These are phyloP conservation scores for Coemansia sp. DNA, from an alignment of 192 early-diverging fungal species.

Conservation along the genomic window DNA sequence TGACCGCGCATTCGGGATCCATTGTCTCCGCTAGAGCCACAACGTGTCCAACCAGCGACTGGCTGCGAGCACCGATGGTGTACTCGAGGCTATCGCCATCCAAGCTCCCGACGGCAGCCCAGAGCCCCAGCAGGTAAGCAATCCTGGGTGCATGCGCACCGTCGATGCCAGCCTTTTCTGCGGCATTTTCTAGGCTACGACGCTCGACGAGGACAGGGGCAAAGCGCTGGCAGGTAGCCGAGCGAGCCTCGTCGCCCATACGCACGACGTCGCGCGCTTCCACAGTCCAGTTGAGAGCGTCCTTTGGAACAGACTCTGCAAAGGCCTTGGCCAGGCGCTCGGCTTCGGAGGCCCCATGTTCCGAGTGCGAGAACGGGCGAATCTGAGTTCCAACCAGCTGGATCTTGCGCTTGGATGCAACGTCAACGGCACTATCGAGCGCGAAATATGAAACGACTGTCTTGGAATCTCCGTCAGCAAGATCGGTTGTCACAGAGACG, in stretches of 20 bases:
- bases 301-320: conserved; percentile 6
- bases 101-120: conserved; percentile 7
- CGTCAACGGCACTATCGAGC: conserved; percentile 8
- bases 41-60: conserved; percentile 19
- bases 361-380: conserved; percentile 17
- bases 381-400: conserved; percentile 16
- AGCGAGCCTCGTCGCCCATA: conserved; percentile 16
- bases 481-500: conserved; percentile 1
- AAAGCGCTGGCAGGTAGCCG: conserved; percentile 32
- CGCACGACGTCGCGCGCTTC: conserved; percentile 43
- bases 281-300: conserved; percentile 30
- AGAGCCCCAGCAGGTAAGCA: conserved; percentile 36
- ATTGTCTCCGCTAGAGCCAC: not conserved
- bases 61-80: conserved; percentile 9
- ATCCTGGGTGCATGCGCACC: conserved; percentile 9
- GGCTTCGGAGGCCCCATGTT: conserved; percentile 16
- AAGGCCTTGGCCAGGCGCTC: conserved; percentile 15
- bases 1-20: not conserved
- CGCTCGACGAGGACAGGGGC: conserved; percentile 32
- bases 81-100: not conserved
- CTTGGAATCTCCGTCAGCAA: conserved; percentile 7
- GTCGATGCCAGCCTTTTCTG: conserved; percentile 13
- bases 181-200: not conserved
- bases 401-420: conserved; percentile 13
- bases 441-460: conserved; percentile 31